Conservation (phyloP, 768 basidiomycete genomes). For the Calocybe gangraenosa region DNA sequence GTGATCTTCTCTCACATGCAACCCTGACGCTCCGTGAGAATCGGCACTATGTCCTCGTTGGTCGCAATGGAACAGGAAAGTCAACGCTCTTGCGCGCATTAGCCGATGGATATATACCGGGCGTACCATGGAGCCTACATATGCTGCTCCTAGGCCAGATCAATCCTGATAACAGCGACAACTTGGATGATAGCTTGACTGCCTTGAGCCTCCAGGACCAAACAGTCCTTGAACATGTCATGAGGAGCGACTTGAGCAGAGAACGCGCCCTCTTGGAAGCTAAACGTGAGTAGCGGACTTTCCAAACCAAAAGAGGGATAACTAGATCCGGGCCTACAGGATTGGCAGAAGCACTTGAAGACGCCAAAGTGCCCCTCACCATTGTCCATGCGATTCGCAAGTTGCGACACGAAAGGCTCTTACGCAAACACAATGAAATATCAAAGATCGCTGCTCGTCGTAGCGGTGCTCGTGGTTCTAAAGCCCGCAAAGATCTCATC, state of each 20-base stretch:
- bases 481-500: constrained; percentile 50
- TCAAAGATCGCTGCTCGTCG: constrained; percentile 47
- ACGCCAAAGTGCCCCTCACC: constrained; percentile 21
- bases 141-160: constrained; percentile 44
- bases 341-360: constrained; percentile 20
- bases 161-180: constrained; percentile 19
- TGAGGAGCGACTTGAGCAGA: constrained; percentile 37
- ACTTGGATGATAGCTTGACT: constrained; percentile 17
- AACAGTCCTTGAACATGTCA: constrained; percentile 35
- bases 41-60: constrained; percentile 50
- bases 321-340: constrained; percentile 13
- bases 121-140: constrained; percentile 35
- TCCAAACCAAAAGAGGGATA: neutral
- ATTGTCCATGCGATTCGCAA: constrained; percentile 22
- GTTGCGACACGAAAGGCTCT: constrained; percentile 23
- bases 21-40: constrained; percentile 48
- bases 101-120: constrained; percentile 42
- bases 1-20: constrained; percentile 48
- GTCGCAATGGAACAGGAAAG: constrained; percentile 54
- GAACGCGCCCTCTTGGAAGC: constrained; percentile 25
- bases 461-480: constrained; percentile 53
- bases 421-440: constrained; percentile 27
- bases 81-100: constrained; percentile 41
- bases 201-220: constrained; percentile 13
- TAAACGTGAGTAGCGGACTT: constrained; percentile 18